These are phyloP conservation scores for Cichorium intybus DNA, from an alignment of 140 eudicot species.

Conservation along the genomic window DNA sequence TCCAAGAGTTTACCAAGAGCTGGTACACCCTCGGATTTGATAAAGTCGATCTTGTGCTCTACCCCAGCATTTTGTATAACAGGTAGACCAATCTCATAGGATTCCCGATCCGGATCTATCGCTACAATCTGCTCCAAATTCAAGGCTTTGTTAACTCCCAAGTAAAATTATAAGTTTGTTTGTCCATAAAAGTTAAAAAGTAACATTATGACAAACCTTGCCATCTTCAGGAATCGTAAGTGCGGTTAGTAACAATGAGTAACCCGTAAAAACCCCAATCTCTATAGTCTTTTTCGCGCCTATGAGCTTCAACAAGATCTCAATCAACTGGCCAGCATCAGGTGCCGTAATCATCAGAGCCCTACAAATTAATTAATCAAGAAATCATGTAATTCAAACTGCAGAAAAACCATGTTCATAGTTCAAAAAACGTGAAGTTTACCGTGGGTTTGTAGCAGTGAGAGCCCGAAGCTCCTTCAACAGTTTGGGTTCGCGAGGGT, in stretches of 20 bases:
- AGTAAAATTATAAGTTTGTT: not conserved
- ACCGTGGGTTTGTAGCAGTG: slow-evolving; percentile 52
- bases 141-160: not conserved
- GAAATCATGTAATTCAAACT: not conserved
- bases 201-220: slow-evolving; percentile 37
- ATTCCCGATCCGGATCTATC: slow-evolving; percentile 38
- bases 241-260: slow-evolving; percentile 66
- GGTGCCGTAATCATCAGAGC: slow-evolving; percentile 43
- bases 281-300: slow-evolving; percentile 55
- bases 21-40: slow-evolving; percentile 37
- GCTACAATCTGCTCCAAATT: slow-evolving; percentile 45
- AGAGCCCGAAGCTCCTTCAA: slow-evolving; percentile 59
- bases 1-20: slow-evolving; percentile 45
- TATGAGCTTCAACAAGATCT: slow-evolving; percentile 40
- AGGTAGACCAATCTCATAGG: slow-evolving; percentile 61
- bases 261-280: slow-evolving; percentile 75
- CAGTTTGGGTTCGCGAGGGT: slow-evolving; percentile 53
- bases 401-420: not conserved
- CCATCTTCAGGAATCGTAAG: slow-evolving; percentile 70
- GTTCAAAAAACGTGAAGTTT: slow-evolving; percentile 7
- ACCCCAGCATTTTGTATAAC: slow-evolving; percentile 54
- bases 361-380: slow-evolving; percentile 40
- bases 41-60: slow-evolving; percentile 58
- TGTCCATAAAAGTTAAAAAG: not conserved
- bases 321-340: slow-evolving; percentile 53